A percentile compares a stretch with the other conserved stretches of the same genome.
These are phyloP conservation scores for Penicillium parvum DNA, from an alignment of 495 filamentous ascomycete species.

Conservation along the genomic window DNA sequence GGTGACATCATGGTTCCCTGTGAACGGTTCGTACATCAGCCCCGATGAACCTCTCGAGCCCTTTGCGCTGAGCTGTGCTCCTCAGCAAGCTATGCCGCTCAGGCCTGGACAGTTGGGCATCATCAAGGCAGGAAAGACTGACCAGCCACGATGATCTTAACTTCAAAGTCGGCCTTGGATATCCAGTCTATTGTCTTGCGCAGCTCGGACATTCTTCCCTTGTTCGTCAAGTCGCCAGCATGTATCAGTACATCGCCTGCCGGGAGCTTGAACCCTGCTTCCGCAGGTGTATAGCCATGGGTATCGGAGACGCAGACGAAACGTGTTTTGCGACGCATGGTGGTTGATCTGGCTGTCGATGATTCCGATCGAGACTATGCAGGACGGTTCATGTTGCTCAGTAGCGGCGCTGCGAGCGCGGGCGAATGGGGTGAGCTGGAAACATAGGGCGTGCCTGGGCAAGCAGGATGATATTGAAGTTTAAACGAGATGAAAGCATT, in stretches of 20 bases:
- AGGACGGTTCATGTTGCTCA: not conserved
- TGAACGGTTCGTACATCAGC: constrained; percentile 1
- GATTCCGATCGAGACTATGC: constrained; percentile 5
- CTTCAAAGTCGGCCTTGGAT: constrained; percentile 49
- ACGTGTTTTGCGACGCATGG: constrained; percentile 45
- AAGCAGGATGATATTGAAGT: not conserved
- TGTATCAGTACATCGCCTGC: constrained; percentile 59
- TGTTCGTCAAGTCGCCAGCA: constrained; percentile 57
- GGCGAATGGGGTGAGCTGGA: constrained; percentile 6
- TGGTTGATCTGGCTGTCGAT: not conserved
- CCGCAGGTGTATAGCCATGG: constrained; percentile 50
- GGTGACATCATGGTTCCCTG: constrained; percentile 79
- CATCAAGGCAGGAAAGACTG: constrained; percentile 11
- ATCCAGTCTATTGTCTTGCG: constrained; percentile 54
- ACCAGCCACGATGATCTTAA: constrained; percentile 58
- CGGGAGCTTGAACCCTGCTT: constrained; percentile 51
- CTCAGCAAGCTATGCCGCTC: not conserved
- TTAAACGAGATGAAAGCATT: constrained; percentile 4
- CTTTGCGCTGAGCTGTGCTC: not conserved
- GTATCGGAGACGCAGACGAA: constrained; percentile 62
- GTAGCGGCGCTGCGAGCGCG: not conserved
- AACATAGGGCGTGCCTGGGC: not conserved
- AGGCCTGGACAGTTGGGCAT: constrained; percentile 1
- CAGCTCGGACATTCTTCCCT: constrained; percentile 50
- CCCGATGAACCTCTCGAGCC: not conserved